Evolutionary conservation across 768 basidiomycete species (phyloP), one percentile per base, ranked within the genome.

Genomic region (Agrocybe pediades): DNA sequence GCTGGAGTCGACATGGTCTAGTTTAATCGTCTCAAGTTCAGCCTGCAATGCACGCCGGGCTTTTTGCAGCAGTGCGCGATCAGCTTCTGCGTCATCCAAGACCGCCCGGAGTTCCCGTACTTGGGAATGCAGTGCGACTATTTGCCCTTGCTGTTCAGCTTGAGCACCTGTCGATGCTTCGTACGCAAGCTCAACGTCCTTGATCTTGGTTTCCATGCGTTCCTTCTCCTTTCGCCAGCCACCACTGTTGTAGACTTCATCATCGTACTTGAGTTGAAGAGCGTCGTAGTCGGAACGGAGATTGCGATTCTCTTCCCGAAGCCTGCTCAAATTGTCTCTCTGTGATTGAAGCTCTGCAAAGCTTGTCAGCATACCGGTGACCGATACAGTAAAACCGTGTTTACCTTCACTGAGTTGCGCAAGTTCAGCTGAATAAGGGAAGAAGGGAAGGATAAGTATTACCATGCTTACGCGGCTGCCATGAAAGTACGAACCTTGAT

Each of bases 171-270:
- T 81, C 1, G 90, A 86, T 1, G 85, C 76, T 59, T 92, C 89
- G 65, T 86, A 92, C 1, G 87, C 90, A 51, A 84, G 85, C 20
- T 81, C 85, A 53, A 92, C 64, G 66, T 93, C 88, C 4, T 66
- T 67, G 49, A 94, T 90, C 79, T 90, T 92, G 48, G 83, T 87
- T 56, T 94, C 90, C 72, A 93, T 74, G 9, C 90, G 86, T 54
- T 93, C 91, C 68, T 86, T 91, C 73, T 95, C 92, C 64, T 90
- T 88, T 73, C 87, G 88, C 92, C 91, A 93, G 3, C 87, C 83
- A 13, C 85, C 81, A 43, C 87, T 86, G 52, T 81, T 87, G 68
- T 87, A 88, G 23, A 88, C 78, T 62, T 92, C 90, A 56, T 90
- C 87, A 55, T 92, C 88, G 58, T 84, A 86, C 33, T 83, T 81